Base-by-base conservation (phyloP, 345 rosid species). In the Sisymbrium altissimum region DNA sequence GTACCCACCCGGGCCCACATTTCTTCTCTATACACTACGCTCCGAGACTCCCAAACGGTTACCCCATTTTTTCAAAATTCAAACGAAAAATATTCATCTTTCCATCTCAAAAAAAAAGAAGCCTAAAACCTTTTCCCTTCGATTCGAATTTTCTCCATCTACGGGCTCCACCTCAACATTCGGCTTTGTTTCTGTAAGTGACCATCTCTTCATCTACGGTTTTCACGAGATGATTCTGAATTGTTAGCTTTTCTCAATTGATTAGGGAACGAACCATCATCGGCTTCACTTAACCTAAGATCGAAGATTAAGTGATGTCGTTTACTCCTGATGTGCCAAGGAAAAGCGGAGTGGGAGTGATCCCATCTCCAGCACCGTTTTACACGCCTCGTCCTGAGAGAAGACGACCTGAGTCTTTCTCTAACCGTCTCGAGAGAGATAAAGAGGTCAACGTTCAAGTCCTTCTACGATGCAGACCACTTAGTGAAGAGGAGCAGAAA, bases 371-470 rank as follows among this genome's bases (percentile, higher is more conserved):
- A 4, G 45, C 82, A 15, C 98, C 97, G 21, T 94, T 94, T 73
- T 73, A 88, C 65, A 91, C 97, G 33, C 97, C 97, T 13, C 88
- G 98, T 0, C 95, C 86, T 1, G 97, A 94, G 80, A 77, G 92
- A 70, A 90, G 95, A 48, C 87, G 97, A 19, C 70, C 56, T 0
- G 97, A 94, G 38, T 80, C 84, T 2, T 80, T 69, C 78, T 71
- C 75, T 6, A 81, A 14, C 57, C 90, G 97, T 35, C 89, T 76
- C 18, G 97, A 94, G 13, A 84, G 84, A 79, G 95, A 86, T 9
- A 91, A 81, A 81, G 98, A 94, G 64, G 83, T 89, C 38, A 91
- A 94, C 56, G 93, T 94, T 41, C 98, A 94, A 78, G 98, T 94
- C 15, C 76, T 94, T 55, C 87, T 89, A 1, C 65, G 98, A 50